These are phyloP conservation scores for Daldinia bambusicola DNA, from an alignment of 495 filamentous ascomycete genomes.

Conservation along the genomic window DNA sequence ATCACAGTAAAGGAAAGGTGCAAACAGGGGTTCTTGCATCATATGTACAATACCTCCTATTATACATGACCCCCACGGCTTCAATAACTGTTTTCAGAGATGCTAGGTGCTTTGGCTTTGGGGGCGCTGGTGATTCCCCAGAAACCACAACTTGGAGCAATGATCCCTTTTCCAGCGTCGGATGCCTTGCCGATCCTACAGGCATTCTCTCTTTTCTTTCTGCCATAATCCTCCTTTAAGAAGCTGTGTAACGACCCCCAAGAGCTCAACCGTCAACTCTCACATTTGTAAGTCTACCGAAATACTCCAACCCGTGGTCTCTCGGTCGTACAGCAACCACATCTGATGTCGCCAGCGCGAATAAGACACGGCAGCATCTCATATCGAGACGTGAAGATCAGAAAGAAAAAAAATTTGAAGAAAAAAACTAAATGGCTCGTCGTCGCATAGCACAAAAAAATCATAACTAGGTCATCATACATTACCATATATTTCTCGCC, in stretches of 20 bases:
- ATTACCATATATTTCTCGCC: constrained; percentile 34
- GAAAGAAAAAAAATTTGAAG: background rate
- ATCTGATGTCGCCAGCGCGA: background rate
- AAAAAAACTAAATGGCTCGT: background rate
- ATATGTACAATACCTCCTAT: background rate
- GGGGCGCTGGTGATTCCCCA: constrained; percentile 25
- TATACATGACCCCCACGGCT: constrained; percentile 37
- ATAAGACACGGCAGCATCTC: background rate
- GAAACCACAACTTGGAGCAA: constrained; percentile 28
- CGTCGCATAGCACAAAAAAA: constrained; percentile 3
- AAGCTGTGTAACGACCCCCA: constrained; percentile 25
- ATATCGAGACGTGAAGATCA: background rate
- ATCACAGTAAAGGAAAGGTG: background rate
- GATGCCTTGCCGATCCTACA: constrained; percentile 30
- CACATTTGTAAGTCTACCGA: constrained; percentile 10
- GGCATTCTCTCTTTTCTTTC: constrained; percentile 20
- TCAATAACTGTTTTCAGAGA: constrained; percentile 31
- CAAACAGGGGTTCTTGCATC: background rate
- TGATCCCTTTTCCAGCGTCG: constrained; percentile 27
- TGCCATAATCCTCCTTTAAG: background rate
- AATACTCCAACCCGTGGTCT: background rate
- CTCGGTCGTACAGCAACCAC: background rate
- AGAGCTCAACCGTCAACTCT: constrained; percentile 27
- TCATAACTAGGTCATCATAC: constrained; percentile 26
- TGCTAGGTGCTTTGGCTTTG: constrained; percentile 15